Conservation (phyloP, 371 early-diverging fungal species). For the Conidiobolus incongruus region DNA sequence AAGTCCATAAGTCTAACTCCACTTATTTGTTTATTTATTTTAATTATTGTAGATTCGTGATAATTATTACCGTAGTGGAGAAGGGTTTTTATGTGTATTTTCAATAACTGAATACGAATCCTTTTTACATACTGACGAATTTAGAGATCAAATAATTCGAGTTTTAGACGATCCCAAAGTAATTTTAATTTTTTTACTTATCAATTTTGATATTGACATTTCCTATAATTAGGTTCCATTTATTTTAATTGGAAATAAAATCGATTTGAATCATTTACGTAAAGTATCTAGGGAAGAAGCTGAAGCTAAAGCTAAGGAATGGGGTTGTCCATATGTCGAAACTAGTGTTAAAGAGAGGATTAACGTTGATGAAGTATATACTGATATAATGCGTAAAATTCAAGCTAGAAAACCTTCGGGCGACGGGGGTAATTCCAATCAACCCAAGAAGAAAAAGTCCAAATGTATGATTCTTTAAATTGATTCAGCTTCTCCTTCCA, state of each 20-base stretch:
- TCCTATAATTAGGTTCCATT: constrained; percentile 32
- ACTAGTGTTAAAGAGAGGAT: constrained; percentile 72
- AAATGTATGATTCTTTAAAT: too few relatives aligned
- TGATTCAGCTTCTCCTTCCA: too few relatives aligned
- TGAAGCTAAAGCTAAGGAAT: constrained; percentile 38
- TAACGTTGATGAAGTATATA: constrained; percentile 66
- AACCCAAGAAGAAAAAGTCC: too few relatives aligned
- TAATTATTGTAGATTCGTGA: constrained; percentile 43
- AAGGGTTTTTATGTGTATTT: constrained; percentile 79
- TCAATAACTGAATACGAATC: constrained; percentile 62
- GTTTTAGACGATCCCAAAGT: constrained; percentile 66
- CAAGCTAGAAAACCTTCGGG: too few relatives aligned
- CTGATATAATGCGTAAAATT: constrained; percentile 49
- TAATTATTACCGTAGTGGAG: constrained; percentile 76
- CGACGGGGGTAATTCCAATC: too few relatives aligned
- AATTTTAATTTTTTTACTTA: constrained; percentile 6
- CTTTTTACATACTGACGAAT: constrained; percentile 61
- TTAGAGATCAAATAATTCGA: constrained; percentile 70
- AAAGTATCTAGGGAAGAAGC: constrained; percentile 51
- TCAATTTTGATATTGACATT: background rate
- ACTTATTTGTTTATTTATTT: background rate
- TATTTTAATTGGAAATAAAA: constrained; percentile 73
- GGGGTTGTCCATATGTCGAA: constrained; percentile 64
- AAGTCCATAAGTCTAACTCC: constrained; percentile 5
- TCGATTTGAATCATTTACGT: constrained; percentile 34